Evolutionary conservation across 23 red algal genomes (phyloP).

Genomic region (Gracilaria vermiculophylla): DNA sequence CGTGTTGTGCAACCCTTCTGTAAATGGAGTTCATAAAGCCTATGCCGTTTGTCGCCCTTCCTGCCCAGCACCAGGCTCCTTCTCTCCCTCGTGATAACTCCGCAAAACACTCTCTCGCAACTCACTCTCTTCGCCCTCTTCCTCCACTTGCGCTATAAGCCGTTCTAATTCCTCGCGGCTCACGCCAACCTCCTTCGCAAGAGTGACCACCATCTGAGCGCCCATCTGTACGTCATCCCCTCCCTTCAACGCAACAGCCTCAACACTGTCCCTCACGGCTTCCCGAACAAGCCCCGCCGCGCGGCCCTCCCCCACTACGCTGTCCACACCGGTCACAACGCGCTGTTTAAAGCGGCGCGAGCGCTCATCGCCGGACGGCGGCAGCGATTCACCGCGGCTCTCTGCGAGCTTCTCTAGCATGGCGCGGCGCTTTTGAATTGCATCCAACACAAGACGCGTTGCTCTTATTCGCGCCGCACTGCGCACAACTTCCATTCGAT

Average conservation of each 20-base stretch:
- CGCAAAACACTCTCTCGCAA: not conserved
- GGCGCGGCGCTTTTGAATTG: not conserved
- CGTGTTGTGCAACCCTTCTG: too few species aligned
- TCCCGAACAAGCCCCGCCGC: not conserved
- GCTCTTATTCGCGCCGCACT: not conserved
- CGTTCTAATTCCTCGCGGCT: not conserved
- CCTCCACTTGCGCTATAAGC: not conserved
- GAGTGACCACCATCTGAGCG: not conserved
- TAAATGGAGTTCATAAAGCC: too few species aligned
- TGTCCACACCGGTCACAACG: not conserved
- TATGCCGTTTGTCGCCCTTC: too few species aligned
- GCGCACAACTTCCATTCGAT: not conserved
- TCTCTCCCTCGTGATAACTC: not conserved
- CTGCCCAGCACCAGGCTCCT: too few species aligned
- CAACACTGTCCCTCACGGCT: not conserved
- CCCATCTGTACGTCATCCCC: slow-evolving; percentile 1
- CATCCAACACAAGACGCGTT: not conserved
- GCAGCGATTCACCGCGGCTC: not conserved
- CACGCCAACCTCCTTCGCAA: slow-evolving; percentile 13
- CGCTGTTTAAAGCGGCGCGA: not conserved
- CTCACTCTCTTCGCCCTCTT: not conserved
- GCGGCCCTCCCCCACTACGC: not conserved
- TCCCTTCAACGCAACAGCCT: not conserved
- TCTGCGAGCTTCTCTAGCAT: not conserved
- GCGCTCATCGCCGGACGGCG: not conserved